Evolutionary conservation across 495 filamentous ascomycete genomes (phyloP).

Genomic region (Aspergillus saccharolyticus): DNA sequence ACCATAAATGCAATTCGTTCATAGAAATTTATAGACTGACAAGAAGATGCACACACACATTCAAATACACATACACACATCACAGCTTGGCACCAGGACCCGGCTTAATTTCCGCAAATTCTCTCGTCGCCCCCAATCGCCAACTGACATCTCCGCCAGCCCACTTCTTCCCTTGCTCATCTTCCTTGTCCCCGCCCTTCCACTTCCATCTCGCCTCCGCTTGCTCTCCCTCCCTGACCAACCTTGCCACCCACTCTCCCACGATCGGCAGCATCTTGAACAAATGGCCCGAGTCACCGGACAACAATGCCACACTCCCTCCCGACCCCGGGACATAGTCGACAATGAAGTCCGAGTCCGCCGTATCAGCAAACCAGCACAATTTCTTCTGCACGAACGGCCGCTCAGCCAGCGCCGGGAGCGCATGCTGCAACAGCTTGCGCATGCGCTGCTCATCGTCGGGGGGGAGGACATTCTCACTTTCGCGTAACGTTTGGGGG

Average conservation of each 20-base stretch:
- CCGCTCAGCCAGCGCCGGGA: conserved; percentile 45
- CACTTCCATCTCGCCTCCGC: conserved; percentile 39
- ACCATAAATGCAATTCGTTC: no score
- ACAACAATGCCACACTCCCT: conserved; percentile 39
- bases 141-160: conserved; percentile 35
- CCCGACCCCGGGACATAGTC: conserved; percentile 46
- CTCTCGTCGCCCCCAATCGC: conserved; percentile 33
- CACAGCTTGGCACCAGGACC: conserved; percentile 24
- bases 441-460: conserved; percentile 45
- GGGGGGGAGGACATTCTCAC: conserved; percentile 40
- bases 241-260: conserved; percentile 42
- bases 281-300: conserved; percentile 49
- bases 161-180: conserved; percentile 25
- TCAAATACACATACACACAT: not conserved
- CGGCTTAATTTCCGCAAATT: conserved; percentile 26
- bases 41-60: no score
- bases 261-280: conserved; percentile 56
- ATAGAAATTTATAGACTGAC: no score
- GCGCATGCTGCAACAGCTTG: conserved; percentile 42
- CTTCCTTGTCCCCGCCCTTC: conserved; percentile 26
- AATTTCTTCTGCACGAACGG: conserved; percentile 43
- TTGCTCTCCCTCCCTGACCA: conserved; percentile 33
- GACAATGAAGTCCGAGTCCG: conserved; percentile 51
- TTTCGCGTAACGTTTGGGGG: conserved; percentile 28
- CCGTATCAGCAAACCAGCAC: conserved; percentile 56